A percentile compares a stretch with the other conserved stretches of the same genome.
phyloP scores from a whole-genome alignment of 73 alveolate species.

The Breviolum minutum region DNA sequence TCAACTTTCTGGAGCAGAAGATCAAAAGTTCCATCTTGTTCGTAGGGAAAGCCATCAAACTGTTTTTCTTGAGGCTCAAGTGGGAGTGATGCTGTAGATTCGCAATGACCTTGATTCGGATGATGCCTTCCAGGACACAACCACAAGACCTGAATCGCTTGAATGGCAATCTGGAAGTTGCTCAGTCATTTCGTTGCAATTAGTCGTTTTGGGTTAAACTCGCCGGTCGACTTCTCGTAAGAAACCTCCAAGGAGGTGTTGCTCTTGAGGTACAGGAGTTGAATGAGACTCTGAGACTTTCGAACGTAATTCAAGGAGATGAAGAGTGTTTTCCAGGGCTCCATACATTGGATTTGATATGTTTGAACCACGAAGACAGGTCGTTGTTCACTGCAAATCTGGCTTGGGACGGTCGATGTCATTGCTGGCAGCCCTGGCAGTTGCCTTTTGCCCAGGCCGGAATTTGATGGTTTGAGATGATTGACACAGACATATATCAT shows the following conservation, averaged over 20 bases:
- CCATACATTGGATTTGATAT: background rate
- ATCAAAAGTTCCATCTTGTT: too few relatives aligned
- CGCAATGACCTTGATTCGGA: background rate
- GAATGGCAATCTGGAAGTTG: background rate
- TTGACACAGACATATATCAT: background rate
- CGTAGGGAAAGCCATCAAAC: too few relatives aligned
- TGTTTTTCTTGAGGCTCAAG: too few relatives aligned
- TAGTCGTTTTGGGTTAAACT: background rate
- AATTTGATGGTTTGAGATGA: too few relatives aligned
- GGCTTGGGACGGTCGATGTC: conserved; percentile 88
- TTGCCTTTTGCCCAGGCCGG: conserved; percentile 78
- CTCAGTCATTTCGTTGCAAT: background rate
- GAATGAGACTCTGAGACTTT: background rate
- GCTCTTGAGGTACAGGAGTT: background rate
- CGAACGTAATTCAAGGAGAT: too few relatives aligned
- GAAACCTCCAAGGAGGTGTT: background rate
- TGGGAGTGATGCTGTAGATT: too few relatives aligned
- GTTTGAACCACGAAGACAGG: background rate
- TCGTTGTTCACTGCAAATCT: conserved; percentile 87
- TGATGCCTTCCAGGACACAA: background rate
- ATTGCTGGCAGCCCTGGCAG: conserved; percentile 84
- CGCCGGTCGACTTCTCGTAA: background rate
- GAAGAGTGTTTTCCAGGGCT: too few relatives aligned
- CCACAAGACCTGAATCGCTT: background rate
- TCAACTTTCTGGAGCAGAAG: too few relatives aligned